A percentile compares a stretch with the other conserved stretches of the same genome.
Evolutionary conservation across 1,139 yeast species (phyloP).

Genomic region (Taphrina deformans): DNA sequence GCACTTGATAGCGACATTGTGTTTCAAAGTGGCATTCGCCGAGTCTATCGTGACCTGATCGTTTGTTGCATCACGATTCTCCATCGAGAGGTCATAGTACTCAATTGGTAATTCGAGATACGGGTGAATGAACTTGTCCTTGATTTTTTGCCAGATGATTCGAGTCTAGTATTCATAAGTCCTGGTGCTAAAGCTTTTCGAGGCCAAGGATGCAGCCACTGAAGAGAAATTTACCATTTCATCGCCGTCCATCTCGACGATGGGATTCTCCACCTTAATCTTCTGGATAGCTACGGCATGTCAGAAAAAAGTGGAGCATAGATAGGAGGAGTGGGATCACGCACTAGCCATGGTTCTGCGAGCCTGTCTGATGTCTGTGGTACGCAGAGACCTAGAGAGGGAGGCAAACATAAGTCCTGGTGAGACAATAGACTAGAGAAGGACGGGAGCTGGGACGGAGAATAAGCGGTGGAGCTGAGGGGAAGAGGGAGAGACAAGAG

Average conservation of each 20-base stretch:
- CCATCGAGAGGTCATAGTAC: slow-evolving; percentile 86
- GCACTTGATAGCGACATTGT: slow-evolving; percentile 92
- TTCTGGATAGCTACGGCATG: slow-evolving; percentile 47
- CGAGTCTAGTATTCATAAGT: slow-evolving; percentile 52
- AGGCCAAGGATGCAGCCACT: background rate
- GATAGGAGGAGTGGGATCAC: background rate
- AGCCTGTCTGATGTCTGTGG: background rate
- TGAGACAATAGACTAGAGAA: background rate
- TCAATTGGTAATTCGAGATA: slow-evolving; percentile 83
- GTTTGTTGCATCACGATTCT: slow-evolving; percentile 79
- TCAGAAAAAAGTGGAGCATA: slow-evolving; percentile 11
- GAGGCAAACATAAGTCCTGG: background rate
- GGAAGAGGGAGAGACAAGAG: background rate
- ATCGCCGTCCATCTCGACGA: slow-evolving; percentile 96
- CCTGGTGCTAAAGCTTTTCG: background rate
- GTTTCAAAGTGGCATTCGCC: slow-evolving; percentile 82
- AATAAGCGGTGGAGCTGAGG: background rate
- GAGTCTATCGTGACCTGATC: slow-evolving; percentile 88
- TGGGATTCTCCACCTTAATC: slow-evolving; percentile 79
- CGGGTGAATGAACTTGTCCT: slow-evolving; percentile 72
- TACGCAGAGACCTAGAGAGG: background rate
- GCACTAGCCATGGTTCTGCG: slow-evolving; percentile 9
- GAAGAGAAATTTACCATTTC: slow-evolving; percentile 55
- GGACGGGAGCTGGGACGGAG: background rate
- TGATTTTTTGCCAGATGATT: slow-evolving; percentile 85